Conservation (phyloP, 306 rosid species). For the Castanea sativa region DNA sequence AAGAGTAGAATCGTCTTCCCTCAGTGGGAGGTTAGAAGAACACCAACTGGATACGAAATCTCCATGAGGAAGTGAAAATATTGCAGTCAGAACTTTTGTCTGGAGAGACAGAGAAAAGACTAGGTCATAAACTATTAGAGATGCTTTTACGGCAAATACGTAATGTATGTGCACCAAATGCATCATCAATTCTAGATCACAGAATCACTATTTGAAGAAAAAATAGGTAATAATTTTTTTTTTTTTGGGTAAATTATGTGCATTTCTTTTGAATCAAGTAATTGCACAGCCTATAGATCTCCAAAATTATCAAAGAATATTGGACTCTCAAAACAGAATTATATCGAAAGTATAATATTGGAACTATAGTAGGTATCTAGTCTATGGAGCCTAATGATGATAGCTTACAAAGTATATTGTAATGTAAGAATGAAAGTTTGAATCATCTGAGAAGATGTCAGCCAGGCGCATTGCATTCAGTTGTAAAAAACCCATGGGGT, state of each 20-base stretch:
- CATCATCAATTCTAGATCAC: not conserved
- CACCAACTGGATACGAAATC: conserved; percentile 90
- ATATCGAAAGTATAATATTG: not conserved
- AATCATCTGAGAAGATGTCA: conserved; percentile 92
- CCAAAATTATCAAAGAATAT: not conserved
- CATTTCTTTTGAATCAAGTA: not conserved
- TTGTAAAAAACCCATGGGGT: conserved; percentile 81
- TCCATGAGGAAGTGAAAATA: conserved; percentile 76
- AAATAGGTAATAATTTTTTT: not conserved
- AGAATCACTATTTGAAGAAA: not conserved
- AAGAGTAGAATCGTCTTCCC: conserved; percentile 72
- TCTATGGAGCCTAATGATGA: not conserved
- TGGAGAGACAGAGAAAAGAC: conserved; percentile 55
- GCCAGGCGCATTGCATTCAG: conserved; percentile 96
- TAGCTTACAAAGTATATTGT: conserved; percentile 67
- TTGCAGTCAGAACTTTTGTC: conserved; percentile 85
- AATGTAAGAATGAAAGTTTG: conserved; percentile 83
- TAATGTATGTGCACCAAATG: not conserved
- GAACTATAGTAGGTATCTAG: not conserved
- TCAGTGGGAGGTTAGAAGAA: conserved; percentile 69
- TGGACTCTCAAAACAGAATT: not conserved
- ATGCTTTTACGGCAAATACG: not conserved
- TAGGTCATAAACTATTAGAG: conserved; percentile 20
- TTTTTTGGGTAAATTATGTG: not conserved
- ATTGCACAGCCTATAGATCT: conserved; percentile 1